Evolutionary conservation across 2,329 filamentous ascomycete genomes (phyloP).

Genomic region (Sporothrix luriei): DNA sequence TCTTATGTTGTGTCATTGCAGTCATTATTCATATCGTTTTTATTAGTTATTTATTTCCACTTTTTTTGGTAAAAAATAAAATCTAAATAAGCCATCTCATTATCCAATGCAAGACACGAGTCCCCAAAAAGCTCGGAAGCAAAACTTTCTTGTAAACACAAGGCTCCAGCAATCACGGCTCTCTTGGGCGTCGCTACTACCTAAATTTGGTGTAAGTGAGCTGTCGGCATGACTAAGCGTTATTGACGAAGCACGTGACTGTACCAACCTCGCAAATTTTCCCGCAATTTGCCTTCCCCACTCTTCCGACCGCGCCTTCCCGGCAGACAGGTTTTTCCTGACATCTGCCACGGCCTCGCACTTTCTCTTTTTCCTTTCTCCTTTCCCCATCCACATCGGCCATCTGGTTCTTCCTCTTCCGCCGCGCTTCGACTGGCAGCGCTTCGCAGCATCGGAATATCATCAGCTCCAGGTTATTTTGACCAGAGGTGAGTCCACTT

Average conservation of each 20-base stretch:
- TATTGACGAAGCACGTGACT: not conserved
- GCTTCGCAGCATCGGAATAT: conserved; percentile 43
- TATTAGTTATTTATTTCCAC: not conserved
- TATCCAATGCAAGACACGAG: too few relatives aligned
- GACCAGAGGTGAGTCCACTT: conserved; percentile 36
- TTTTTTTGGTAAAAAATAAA: not conserved
- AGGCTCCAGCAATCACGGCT: too few relatives aligned
- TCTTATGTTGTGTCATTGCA: too few relatives aligned
- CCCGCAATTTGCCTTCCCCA: not conserved
- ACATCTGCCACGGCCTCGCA: conserved; percentile 16
- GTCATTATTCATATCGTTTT: too few relatives aligned
- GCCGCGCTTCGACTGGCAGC: conserved; percentile 35
- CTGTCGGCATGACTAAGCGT: not conserved
- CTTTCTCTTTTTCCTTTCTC: conserved; percentile 32
- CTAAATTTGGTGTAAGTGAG: too few relatives aligned
- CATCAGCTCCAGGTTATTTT: conserved; percentile 35
- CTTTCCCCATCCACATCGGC: conserved; percentile 37
- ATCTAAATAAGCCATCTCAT: too few relatives aligned
- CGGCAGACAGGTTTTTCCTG: conserved; percentile 26
- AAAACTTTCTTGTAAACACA: too few relatives aligned
- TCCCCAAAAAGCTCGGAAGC: too few relatives aligned
- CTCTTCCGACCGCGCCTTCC: not conserved
- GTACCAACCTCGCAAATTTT: not conserved
- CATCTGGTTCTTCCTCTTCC: conserved; percentile 54
- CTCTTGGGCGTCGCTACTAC: too few relatives aligned